Evolutionary conservation across 495 filamentous ascomycete species (phyloP), one percentile per base, ranked within the genome.

Genomic region (Penicillium goetzii): DNA sequence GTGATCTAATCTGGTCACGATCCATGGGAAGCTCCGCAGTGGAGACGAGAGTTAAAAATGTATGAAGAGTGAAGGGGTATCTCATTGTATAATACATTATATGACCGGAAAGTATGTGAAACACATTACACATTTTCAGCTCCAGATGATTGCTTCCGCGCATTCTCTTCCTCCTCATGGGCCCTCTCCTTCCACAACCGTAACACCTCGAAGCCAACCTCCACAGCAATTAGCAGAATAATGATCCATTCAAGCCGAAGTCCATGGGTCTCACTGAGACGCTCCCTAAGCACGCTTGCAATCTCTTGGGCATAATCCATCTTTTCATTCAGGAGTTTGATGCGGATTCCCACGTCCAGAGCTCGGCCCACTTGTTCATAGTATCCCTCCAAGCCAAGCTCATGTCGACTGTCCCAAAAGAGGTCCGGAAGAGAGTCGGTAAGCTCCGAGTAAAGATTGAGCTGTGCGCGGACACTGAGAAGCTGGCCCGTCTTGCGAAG

Each of bases 261-360:
- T 11, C 90, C 88, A 74, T 97, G 91, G 64, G 88, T 90, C 79
- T 98, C 94, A 73, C 93, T 97, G 62, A 96, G 80, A 69, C 90
- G 88, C 72, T 97, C 90, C 60, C 96, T 83, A 17, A 97, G 80
- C 14, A 98, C 93, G 63, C 83, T 90, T 12, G 95, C 94, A 69
- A 97, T 97, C 72, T 97, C 95, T 68, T 92, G 91, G 1, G 93
- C 95, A 78, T 98, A 98, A 70, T 97, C 94, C 86, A 99, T 93
- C 80, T 94, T 96, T 79, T 93, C 91, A 75, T 99, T 99, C 67
- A 98, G 76, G 25, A 90, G 86, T 68, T 91, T 91, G 80, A 99
- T 97, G 40, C 95, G 85, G 38, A 93, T 90, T n/a, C 91, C 89
- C 15, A 97, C 92, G 77, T 97, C 96, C 58, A 99, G 81, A 1